These are phyloP conservation scores for Symbiodinium pilosum DNA, from an alignment of 73 alveolate species.

Conservation along the genomic window DNA sequence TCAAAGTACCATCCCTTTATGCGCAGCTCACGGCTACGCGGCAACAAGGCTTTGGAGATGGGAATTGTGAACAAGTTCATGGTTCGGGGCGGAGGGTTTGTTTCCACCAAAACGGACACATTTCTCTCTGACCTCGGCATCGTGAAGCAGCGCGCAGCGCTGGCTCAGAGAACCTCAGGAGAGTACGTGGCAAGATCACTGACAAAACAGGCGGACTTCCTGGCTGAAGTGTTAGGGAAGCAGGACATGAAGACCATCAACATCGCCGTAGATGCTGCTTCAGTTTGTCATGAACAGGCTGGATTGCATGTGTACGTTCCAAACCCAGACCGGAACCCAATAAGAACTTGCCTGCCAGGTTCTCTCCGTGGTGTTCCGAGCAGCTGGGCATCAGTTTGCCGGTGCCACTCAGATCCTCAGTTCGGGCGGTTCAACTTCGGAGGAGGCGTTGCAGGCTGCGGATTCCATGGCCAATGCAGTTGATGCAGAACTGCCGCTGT, in stretches of 20 bases:
- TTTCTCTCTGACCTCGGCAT: not conserved
- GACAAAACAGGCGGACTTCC: not conserved
- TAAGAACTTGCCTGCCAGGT: not conserved
- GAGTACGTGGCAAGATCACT: not conserved
- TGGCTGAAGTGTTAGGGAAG: not conserved
- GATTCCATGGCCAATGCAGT: not conserved
- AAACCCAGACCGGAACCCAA: not conserved
- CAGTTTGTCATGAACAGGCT: not conserved
- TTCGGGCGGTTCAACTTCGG: not conserved
- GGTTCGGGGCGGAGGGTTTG: slow-evolving; percentile 5
- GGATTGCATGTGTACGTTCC: not conserved
- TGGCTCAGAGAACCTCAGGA: not conserved
- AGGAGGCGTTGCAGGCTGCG: not conserved
- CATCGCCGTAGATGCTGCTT: not conserved
- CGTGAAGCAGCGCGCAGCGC: not conserved
- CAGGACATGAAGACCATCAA: not conserved
- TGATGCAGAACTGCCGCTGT: not conserved
- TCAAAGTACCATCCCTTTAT: not conserved
- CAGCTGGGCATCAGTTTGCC: slow-evolving; percentile 11
- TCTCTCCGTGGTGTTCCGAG: not conserved
- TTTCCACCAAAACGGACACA: not conserved
- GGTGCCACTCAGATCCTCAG: slow-evolving; percentile 18
- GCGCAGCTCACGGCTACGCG: not conserved
- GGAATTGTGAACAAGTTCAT: not conserved
- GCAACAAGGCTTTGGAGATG: not conserved